Evolutionary conservation across 2,329 filamentous ascomycete genomes (phyloP).

Genomic region (Penicillium sp.): DNA sequence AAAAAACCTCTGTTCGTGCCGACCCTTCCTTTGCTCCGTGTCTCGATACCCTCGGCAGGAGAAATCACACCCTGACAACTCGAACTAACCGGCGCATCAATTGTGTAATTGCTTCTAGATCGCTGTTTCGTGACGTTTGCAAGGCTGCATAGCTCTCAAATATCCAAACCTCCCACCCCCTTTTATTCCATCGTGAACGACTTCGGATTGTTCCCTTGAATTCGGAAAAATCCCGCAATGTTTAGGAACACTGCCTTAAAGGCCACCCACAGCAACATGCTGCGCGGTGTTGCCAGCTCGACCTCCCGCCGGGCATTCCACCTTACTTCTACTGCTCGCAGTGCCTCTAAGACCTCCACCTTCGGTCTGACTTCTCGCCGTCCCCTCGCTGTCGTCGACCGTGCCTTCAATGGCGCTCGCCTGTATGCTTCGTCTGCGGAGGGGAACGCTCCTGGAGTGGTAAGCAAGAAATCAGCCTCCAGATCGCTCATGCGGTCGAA

Average conservation of each 20-base stretch:
- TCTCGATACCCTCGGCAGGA: constrained; percentile 28
- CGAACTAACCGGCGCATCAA: constrained; percentile 5
- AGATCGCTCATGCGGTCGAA: constrained; percentile 12
- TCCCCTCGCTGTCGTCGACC: constrained; percentile 48
- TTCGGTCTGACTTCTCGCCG: constrained; percentile 45
- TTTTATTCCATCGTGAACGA: constrained; percentile 12
- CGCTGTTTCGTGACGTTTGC: constrained; percentile 6
- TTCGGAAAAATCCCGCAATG: constrained; percentile 42
- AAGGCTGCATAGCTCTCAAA: constrained; percentile 2
- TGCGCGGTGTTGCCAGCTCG: constrained; percentile 41
- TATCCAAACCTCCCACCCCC: background rate
- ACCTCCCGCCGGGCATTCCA: constrained; percentile 40
- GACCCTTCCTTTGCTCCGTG: constrained; percentile 33
- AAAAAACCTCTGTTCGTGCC: constrained; percentile 22
- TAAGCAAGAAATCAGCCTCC: constrained; percentile 45
- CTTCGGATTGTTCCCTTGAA: constrained; percentile 18
- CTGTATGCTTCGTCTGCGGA: constrained; percentile 63
- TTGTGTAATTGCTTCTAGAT: constrained; percentile 3
- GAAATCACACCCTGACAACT: constrained; percentile 26
- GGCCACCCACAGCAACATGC: constrained; percentile 43
- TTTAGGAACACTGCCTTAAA: constrained; percentile 46
- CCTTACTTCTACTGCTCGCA: constrained; percentile 38
- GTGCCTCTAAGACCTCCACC: constrained; percentile 39
- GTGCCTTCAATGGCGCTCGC: constrained; percentile 48
- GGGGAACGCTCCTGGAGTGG: constrained; percentile 64